Percentiles rank a stretch among this genome's conserved stretches.
Conservation (phyloP, 2,329 filamentous ascomycete species). For the Pseudogymnoascus destructans region DNA sequence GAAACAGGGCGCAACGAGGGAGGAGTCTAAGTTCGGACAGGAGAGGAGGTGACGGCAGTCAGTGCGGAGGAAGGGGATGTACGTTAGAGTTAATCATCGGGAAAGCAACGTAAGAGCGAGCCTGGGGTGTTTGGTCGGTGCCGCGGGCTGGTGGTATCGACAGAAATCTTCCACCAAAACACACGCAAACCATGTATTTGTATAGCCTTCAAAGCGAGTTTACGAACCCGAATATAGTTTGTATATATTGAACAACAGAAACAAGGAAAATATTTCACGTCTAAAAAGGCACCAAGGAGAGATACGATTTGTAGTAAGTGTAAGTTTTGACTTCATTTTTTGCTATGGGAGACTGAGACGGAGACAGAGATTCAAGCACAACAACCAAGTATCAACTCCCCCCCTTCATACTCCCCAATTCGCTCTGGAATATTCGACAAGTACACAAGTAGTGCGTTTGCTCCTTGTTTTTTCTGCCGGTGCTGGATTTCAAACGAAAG, state of each 20-base stretch:
- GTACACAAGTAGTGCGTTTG: not conserved
- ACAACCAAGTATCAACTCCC: not conserved
- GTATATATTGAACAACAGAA: not conserved
- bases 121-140: not conserved
- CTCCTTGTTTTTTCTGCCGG: not conserved
- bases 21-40: constrained; percentile 26
- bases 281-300: not conserved
- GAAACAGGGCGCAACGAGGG: constrained; percentile 28
- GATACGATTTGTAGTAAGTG: not conserved
- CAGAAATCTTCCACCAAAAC: not conserved
- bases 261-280: not conserved
- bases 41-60: constrained; percentile 19
- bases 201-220: not conserved
- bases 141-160: not conserved
- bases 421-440: not conserved
- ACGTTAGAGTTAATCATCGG: not conserved
- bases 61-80: not conserved
- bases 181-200: not conserved
- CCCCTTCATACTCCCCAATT: not conserved
- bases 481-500: constrained; percentile 2
- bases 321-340: constrained; percentile 6
- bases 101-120: not conserved
- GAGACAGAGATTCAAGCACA: not conserved
- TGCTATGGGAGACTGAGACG: constrained; percentile 5
- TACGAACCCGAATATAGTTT: not conserved